Conservation (phyloP, 78 protist species). For the Dictyostelium capitatum region DNA sequence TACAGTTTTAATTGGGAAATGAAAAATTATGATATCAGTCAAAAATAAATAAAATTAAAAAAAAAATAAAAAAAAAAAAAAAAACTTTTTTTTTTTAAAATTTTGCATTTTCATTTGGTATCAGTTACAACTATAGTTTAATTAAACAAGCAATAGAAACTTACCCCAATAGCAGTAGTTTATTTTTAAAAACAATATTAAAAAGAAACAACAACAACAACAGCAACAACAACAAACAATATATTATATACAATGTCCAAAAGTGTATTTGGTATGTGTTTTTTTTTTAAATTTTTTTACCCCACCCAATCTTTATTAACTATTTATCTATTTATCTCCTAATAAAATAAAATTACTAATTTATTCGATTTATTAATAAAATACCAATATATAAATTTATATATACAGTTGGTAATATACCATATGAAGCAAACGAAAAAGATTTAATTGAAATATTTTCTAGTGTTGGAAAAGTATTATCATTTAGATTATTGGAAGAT, state of each 20-base stretch:
- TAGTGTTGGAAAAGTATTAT: constrained; percentile 88
- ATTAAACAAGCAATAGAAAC: too few species aligned
- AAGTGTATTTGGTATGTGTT: constrained; percentile 23
- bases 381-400: not conserved
- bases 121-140: too few species aligned
- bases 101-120: not conserved
- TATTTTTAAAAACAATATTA: too few species aligned
- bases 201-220: not conserved
- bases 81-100: not conserved
- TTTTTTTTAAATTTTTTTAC: not conserved
- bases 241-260: not conserved
- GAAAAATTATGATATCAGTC: too few species aligned
- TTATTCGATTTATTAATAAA: too few species aligned
- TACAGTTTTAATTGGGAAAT: not conserved
- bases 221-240: not conserved
- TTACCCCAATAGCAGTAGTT: too few species aligned
- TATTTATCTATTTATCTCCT: too few species aligned
- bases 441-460: constrained; percentile 85
- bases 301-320: too few species aligned
- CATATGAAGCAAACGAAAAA: constrained; percentile 92
- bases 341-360: too few species aligned
- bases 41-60: too few species aligned
- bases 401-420: constrained; percentile 93
- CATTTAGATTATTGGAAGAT: constrained; percentile 90
- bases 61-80: too few species aligned